Conservation (phyloP, 2,329 filamentous ascomycete genomes). For the Fonsecaea monophora region DNA sequence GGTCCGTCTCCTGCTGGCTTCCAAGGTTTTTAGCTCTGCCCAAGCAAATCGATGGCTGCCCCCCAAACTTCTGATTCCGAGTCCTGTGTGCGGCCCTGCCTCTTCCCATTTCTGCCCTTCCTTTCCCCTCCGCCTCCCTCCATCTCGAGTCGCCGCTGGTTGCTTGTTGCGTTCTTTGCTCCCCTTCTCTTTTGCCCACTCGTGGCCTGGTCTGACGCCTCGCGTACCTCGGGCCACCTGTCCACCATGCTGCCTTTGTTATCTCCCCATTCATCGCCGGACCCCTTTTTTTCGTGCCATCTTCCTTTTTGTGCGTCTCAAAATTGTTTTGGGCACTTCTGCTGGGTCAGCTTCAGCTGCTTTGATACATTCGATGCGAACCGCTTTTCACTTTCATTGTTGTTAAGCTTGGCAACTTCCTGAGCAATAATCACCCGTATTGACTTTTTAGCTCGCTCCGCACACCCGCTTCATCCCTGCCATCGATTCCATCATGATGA, state of each 20-base stretch:
- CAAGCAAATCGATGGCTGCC: slow-evolving; percentile 5
- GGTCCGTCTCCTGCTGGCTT: neutral
- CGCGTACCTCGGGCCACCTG: slow-evolving; percentile 18
- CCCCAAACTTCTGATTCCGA: slow-evolving; percentile 8
- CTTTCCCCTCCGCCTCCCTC: slow-evolving; percentile 3
- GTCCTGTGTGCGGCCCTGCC: slow-evolving; percentile 1
- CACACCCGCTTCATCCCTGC: neutral
- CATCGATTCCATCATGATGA: neutral
- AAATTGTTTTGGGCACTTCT: neutral
- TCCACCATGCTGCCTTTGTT: slow-evolving; percentile 1
- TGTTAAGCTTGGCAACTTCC: neutral
- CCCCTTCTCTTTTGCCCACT: slow-evolving; percentile 8
- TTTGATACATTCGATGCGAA: neutral
- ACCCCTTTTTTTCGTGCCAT: neutral
- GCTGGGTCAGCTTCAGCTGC: neutral
- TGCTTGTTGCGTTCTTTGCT: slow-evolving; percentile 8
- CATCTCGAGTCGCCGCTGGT: neutral
- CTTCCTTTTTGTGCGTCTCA: neutral
- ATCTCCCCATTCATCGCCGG: slow-evolving; percentile 1
- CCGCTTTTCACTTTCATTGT: neutral
- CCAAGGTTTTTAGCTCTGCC: neutral
- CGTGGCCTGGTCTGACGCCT: slow-evolving; percentile 16
- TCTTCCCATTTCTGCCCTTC: neutral
- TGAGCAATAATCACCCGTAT: neutral
- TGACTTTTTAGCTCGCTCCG: neutral